Evolutionary conservation across 1,284 basidiomycete genomes (phyloP).

Genomic region (Sphaerobolus stellatus): DNA sequence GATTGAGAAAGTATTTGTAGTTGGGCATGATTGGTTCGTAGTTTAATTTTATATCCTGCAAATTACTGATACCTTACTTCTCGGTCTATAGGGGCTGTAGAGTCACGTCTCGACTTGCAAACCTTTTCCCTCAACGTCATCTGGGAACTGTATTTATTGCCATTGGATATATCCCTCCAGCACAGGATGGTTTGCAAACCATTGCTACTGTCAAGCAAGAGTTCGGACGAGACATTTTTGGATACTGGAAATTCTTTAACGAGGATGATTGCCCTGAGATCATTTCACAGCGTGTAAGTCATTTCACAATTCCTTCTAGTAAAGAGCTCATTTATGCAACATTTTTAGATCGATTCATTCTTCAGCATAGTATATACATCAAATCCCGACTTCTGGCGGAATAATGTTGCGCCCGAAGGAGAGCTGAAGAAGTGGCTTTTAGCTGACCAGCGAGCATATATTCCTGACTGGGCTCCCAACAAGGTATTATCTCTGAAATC

Average conservation of each 20-base stretch:
- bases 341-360: too few relatives aligned
- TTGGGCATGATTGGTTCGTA: conserved; percentile 51
- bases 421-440: too few relatives aligned
- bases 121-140: conserved; percentile 40
- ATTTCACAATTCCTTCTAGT: too few relatives aligned
- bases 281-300: too few relatives aligned
- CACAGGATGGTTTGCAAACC: conserved; percentile 24
- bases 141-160: conserved; percentile 42
- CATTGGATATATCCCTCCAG: conserved; percentile 37
- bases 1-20: conserved; percentile 36
- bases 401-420: too few relatives aligned
- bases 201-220: conserved; percentile 23
- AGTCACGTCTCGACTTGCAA: conserved; percentile 37
- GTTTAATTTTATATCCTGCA: conserved; percentile 7
- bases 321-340: too few relatives aligned
- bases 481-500: too few relatives aligned
- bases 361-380: too few relatives aligned
- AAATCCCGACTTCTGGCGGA: too few relatives aligned
- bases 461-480: too few relatives aligned
- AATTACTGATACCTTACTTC: conserved; percentile 14
- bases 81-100: conserved; percentile 42
- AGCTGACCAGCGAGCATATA: too few relatives aligned
- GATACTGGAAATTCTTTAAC: conserved; percentile 45
- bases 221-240: conserved; percentile 35
- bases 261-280: too few relatives aligned